phyloP scores from a whole-genome alignment of 164 flowering plant genomes.

The Brasenia schreberi region DNA sequence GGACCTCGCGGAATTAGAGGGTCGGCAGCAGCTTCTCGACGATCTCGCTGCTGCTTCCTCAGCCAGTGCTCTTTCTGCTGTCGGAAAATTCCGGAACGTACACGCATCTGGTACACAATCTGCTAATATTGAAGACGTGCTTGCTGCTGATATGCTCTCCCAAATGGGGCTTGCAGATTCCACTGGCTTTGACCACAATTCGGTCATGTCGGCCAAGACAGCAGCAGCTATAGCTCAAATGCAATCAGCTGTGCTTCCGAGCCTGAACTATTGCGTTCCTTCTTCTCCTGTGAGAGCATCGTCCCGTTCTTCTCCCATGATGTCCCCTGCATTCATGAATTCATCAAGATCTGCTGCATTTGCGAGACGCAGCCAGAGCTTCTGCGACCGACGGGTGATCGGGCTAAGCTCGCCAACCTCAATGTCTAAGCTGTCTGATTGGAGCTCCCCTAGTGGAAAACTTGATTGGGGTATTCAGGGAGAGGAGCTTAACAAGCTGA shows the following conservation, averaged over 20 bases:
- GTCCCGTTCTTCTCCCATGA: constrained; percentile 1
- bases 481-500: constrained; percentile 66
- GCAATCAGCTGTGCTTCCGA: neutral
- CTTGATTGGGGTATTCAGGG: constrained; percentile 85
- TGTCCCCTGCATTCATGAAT: constrained; percentile 35
- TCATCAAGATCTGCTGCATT: constrained; percentile 54
- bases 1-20: constrained; percentile 44
- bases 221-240: neutral
- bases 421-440: constrained; percentile 29
- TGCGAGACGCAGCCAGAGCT: constrained; percentile 83
- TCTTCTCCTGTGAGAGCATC: constrained; percentile 49
- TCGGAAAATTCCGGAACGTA: constrained; percentile 11
- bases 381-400: constrained; percentile 45
- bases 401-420: constrained; percentile 16
- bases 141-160: constrained; percentile 8
- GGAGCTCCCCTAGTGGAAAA: constrained; percentile 82
- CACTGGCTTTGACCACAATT: neutral
- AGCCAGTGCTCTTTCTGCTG: constrained; percentile 13
- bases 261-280: constrained; percentile 6
- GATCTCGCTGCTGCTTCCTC: constrained; percentile 8
- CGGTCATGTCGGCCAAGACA: neutral
- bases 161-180: neutral
- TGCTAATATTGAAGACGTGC: constrained; percentile 45
- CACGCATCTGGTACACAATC: constrained; percentile 18
- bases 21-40: constrained; percentile 17